These are phyloP conservation scores for Monosporascus sp. DNA, from an alignment of 2,329 filamentous ascomycete genomes.

Conservation along the genomic window DNA sequence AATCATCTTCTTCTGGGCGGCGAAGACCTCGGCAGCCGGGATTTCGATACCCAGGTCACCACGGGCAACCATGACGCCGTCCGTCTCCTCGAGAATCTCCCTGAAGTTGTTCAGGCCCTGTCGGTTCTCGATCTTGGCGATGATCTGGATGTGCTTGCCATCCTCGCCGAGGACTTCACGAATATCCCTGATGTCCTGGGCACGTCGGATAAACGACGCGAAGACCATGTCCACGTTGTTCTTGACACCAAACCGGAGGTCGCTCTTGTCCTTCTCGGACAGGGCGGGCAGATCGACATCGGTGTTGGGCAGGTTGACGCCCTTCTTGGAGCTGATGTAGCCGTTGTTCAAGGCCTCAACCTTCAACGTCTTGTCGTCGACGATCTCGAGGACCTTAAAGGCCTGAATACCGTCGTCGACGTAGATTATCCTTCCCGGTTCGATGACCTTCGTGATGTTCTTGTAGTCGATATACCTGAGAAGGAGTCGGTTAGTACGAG, in stretches of 20 bases:
- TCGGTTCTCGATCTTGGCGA: constrained; percentile 99
- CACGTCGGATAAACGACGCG: constrained; percentile 94
- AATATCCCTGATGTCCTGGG: constrained; percentile 86
- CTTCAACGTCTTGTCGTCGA: constrained; percentile 83
- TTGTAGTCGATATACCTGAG: constrained; percentile 94
- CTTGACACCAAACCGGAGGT: constrained; percentile 94
- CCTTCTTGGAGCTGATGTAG: constrained; percentile 98
- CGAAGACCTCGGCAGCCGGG: constrained; percentile 95
- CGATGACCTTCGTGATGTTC: constrained; percentile 99
- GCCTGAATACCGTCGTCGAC: constrained; percentile 97
- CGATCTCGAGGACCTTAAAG: constrained; percentile 84
- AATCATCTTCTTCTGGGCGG: constrained; percentile 99
- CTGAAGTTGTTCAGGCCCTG: constrained; percentile 99
- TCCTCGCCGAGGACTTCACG: constrained; percentile 85
- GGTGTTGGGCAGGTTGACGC: constrained; percentile 97
- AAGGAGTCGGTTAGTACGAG: constrained; percentile 4
- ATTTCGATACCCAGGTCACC: constrained; percentile 99
- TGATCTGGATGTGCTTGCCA: constrained; percentile 96
- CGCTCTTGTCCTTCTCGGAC: constrained; percentile 95
- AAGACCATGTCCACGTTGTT: constrained; percentile 99
- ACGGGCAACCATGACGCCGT: constrained; percentile 99
- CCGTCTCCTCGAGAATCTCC: constrained; percentile 91
- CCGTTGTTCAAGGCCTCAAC: constrained; percentile 92
- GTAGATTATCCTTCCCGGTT: constrained; percentile 87
- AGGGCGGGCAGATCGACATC: constrained; percentile 96